phyloP scores from a whole-genome alignment of 768 basidiomycete species.

The Crucibulum laeve region DNA sequence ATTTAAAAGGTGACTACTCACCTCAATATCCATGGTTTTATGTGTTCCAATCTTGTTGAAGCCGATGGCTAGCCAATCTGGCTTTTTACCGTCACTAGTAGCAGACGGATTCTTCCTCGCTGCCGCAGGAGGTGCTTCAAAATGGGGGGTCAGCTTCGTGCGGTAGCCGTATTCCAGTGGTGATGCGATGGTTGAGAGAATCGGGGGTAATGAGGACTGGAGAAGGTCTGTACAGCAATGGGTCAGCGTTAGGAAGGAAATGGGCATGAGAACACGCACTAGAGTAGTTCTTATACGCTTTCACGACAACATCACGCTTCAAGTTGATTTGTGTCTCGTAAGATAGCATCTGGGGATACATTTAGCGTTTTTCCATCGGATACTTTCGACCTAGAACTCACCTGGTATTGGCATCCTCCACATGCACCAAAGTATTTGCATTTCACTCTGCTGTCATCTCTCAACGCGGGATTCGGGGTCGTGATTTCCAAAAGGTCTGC shows the following conservation, averaged over 20 bases:
- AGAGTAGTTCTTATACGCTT: constrained; percentile 80
- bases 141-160: constrained; percentile 97
- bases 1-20: constrained; percentile 20
- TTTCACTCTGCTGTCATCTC: constrained; percentile 60
- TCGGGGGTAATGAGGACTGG: constrained; percentile 51
- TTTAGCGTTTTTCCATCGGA: constrained; percentile 1
- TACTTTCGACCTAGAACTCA: constrained; percentile 18
- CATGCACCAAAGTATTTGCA: constrained; percentile 91
- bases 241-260: background rate
- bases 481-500: constrained; percentile 71
- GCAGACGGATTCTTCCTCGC: constrained; percentile 18
- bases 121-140: constrained; percentile 66
- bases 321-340: constrained; percentile 83
- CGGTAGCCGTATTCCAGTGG: constrained; percentile 90
- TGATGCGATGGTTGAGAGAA: constrained; percentile 76
- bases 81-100: constrained; percentile 24
- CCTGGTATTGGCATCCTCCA: constrained; percentile 94
- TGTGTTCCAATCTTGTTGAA: constrained; percentile 79
- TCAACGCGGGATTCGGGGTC: constrained; percentile 53
- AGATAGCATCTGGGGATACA: constrained; percentile 65
- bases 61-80: constrained; percentile 80
- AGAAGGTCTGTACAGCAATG: constrained; percentile 43
- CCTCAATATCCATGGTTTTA: constrained; percentile 88
- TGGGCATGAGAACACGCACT: constrained; percentile 22
- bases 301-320: constrained; percentile 82